Conservation (phyloP, 139 green algal genomes). For the Chlorella sp. region DNA sequence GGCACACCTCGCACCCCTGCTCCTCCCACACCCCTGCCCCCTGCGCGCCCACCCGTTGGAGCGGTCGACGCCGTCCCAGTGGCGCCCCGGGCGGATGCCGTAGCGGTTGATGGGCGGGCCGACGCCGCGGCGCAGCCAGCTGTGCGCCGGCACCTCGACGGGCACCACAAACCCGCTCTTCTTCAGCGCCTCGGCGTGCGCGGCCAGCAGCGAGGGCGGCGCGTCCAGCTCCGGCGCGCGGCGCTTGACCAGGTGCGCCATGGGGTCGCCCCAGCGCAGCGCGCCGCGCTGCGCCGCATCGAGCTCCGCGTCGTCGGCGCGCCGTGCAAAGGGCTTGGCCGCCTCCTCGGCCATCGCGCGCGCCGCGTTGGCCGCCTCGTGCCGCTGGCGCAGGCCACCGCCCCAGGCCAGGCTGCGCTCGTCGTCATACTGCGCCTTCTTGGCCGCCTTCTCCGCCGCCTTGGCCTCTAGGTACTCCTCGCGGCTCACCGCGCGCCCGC, state of each 20-base stretch:
- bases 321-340: constrained; percentile 67
- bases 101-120: constrained; percentile 86
- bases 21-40: no score
- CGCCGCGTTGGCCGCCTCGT: constrained; percentile 39
- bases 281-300: constrained; percentile 57
- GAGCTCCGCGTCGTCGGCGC: constrained; percentile 56
- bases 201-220: constrained; percentile 28
- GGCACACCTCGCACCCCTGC: no score
- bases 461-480: constrained; percentile 56
- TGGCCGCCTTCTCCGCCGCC: constrained; percentile 26
- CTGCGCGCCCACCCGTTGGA: no score
- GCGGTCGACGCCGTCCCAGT: constrained; percentile 98
- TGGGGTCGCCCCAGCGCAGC: constrained; percentile 89
- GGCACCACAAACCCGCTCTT: constrained; percentile 88
- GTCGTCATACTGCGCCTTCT: constrained; percentile 41
- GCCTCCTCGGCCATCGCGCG: constrained; percentile 54
- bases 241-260: constrained; percentile 73
- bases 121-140: constrained; percentile 86
- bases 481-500: constrained; percentile 50
- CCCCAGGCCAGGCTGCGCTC: constrained; percentile 71
- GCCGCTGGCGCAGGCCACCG: constrained; percentile 70
- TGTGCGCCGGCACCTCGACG: constrained; percentile 86
- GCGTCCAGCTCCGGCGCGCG: constrained; percentile 22
- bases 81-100: constrained; percentile 87
- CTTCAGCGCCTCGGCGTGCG: constrained; percentile 36